Base-by-base conservation (phyloP, 768 basidiomycete species). In the Leccinum longicurvipes region DNA sequence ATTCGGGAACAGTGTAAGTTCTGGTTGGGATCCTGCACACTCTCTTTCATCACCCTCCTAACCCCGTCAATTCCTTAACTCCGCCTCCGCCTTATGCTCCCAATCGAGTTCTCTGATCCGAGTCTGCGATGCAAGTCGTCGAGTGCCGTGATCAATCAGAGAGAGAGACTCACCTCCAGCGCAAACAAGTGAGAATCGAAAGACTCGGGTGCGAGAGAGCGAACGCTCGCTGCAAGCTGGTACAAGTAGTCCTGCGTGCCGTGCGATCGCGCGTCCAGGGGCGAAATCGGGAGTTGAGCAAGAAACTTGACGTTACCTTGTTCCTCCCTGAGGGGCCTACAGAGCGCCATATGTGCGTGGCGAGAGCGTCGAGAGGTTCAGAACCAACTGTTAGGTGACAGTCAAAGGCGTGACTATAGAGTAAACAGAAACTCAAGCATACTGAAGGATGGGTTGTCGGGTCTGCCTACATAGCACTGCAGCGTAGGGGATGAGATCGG, bases 401-500 rank as follows among this genome's bases (percentile, higher is more conserved):
- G 10, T 36, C n/a, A 3, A 45, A 41, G 15, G 10, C 9, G 7
- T 10, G 27, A 14, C 9, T n/a, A 21, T 17, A 19, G 19, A 23
- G 2, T 24, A 9, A 19, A 44, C 21, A 19, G 31, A 15, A 27
- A 6, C 3, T 42, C 11, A 23, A 50, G 28, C 83, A 50, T 60
- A 95, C 93, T 78, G 69, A 98, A 97, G 0, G 91, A 93, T 0
- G 92, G 91, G 60, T 96, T 97, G 59, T 91, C 86, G 12, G 84
- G 83, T 42, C 84, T 80, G 3, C 93, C 95, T 7, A 97, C 91
- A 66, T 96, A 98, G 55, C 92, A 89, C 84, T 91, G 36, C 1
- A 11, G 21, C 50, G 6, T 42, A 15, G 29, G 19, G 17, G n/a
- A 25, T 19, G 19, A 21, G 9, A 32, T 54, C 8, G 53, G 5